Evolutionary conservation across 2,329 filamentous ascomycete species (phyloP).

Genomic region (Alternaria ventricosa): DNA sequence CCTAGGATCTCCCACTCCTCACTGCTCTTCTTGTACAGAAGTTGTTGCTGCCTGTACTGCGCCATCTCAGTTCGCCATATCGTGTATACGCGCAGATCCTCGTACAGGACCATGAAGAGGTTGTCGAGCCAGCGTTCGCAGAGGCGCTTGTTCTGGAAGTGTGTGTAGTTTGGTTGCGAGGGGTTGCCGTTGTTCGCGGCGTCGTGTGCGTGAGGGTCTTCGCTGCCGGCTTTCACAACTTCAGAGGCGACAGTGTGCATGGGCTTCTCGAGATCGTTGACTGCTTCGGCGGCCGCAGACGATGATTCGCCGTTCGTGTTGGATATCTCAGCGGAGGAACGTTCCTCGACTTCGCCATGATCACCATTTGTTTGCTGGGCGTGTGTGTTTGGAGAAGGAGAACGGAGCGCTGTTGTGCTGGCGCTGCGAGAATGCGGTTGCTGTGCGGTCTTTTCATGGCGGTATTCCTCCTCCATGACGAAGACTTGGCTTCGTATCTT

Average conservation of each 20-base stretch:
- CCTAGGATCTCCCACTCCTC: constrained; percentile 99
- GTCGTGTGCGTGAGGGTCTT: constrained; percentile 56
- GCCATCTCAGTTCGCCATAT: constrained; percentile 99
- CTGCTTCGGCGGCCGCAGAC: constrained; percentile 31
- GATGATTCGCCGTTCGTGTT: constrained; percentile 38
- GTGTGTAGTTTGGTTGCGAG: constrained; percentile 75
- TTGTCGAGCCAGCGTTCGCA: constrained; percentile 99
- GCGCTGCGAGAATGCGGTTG: constrained; percentile 67
- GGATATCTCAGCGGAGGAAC: constrained; percentile 27
- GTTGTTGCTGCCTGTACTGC: constrained; percentile 89
- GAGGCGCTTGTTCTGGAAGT: constrained; percentile 94
- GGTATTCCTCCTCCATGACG: constrained; percentile 99
- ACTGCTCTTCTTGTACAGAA: constrained; percentile 95
- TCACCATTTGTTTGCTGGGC: constrained; percentile 45
- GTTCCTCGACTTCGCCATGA: constrained; percentile 38
- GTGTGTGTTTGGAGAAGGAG: constrained; percentile 60
- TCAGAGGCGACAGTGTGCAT: constrained; percentile 78
- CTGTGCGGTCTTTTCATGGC: constrained; percentile 71
- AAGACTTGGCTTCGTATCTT: constrained; percentile 97
- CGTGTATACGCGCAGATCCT: constrained; percentile 96
- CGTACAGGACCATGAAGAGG: constrained; percentile 98
- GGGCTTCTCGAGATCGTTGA: constrained; percentile 72
- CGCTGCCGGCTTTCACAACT: constrained; percentile 75
- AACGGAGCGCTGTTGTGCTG: constrained; percentile 79
- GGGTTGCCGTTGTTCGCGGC: constrained; percentile 57